phyloP scores from a whole-genome alignment of 2,329 filamentous ascomycete genomes.

The Parasarocladium wereldwijsianum region DNA sequence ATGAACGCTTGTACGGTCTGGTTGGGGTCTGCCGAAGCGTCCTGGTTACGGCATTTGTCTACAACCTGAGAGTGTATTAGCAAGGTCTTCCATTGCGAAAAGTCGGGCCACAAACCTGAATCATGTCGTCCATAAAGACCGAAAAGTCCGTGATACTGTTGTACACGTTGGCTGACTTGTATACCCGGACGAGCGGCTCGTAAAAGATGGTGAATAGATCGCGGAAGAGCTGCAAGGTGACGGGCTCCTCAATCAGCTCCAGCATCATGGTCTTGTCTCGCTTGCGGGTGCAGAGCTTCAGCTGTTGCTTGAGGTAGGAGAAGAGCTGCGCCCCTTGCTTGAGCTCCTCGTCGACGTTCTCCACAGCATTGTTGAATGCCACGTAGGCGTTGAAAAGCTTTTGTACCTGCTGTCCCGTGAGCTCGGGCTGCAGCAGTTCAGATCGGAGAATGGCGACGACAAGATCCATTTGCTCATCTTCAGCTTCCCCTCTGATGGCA shows the following conservation, averaged over 20 bases:
- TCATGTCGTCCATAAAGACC: slow-evolving; percentile 82
- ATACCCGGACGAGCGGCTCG: slow-evolving; percentile 88
- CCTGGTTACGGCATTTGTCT: slow-evolving; percentile 52
- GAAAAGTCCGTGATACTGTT: slow-evolving; percentile 95
- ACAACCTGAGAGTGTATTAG: slow-evolving; percentile 32
- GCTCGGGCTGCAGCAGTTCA: slow-evolving; percentile 56
- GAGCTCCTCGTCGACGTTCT: slow-evolving; percentile 79
- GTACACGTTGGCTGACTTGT: slow-evolving; percentile 98
- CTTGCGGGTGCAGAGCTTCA: slow-evolving; percentile 83
- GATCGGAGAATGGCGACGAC: slow-evolving; percentile 75
- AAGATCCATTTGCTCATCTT: slow-evolving; percentile 62
- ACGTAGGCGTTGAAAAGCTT: slow-evolving; percentile 89
- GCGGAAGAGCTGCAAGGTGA: slow-evolving; percentile 89
- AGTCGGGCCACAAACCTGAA: slow-evolving; percentile 40
- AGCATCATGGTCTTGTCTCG: slow-evolving; percentile 98
- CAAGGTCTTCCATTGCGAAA: not conserved
- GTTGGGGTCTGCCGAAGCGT: slow-evolving; percentile 89
- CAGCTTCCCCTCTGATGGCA: slow-evolving; percentile 58
- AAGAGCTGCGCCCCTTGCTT: slow-evolving; percentile 84
- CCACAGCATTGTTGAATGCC: slow-evolving; percentile 87
- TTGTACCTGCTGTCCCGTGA: slow-evolving; percentile 62
- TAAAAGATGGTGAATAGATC: slow-evolving; percentile 99
- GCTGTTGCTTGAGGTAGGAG: slow-evolving; percentile 82
- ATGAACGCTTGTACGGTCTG: slow-evolving; percentile 98
- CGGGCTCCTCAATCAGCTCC: slow-evolving; percentile 84